These are phyloP conservation scores for Fusarium gaditjirri DNA, from an alignment of 2,329 filamentous ascomycete species.

Conservation along the genomic window DNA sequence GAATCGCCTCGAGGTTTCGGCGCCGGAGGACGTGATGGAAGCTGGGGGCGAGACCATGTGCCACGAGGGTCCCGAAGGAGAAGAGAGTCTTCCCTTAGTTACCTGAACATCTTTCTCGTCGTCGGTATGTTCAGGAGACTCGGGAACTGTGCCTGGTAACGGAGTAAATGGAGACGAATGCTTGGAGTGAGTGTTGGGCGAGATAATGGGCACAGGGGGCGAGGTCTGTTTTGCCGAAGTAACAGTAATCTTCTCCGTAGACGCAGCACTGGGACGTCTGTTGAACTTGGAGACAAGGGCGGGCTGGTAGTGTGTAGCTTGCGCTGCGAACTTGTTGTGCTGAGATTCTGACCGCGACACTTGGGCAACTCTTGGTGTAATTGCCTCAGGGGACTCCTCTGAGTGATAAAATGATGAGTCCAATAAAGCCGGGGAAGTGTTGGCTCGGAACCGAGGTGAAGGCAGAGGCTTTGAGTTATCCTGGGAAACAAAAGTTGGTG, in stretches of 20 bases:
- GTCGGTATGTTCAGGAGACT: conserved; percentile 52
- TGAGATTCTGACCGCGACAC: conserved; percentile 12
- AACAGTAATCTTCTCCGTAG: conserved; percentile 15
- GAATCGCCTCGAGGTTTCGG: conserved; percentile 18
- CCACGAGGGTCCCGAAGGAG: conserved; percentile 58
- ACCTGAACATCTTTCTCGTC: conserved; percentile 43
- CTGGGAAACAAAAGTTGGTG: conserved; percentile 52
- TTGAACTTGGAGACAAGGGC: conserved; percentile 42
- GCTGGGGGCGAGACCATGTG: conserved; percentile 58
- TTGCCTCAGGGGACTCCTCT: conserved; percentile 1
- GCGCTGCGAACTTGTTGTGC: conserved; percentile 7
- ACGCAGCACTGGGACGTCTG: conserved; percentile 35
- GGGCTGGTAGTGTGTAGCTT: conserved; percentile 14
- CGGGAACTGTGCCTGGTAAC: conserved; percentile 49
- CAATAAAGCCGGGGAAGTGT: conserved; percentile 64
- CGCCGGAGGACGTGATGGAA: conserved; percentile 43
- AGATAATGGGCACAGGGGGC: conserved; percentile 16
- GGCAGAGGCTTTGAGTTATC: conserved; percentile 41
- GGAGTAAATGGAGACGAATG: conserved; percentile 37
- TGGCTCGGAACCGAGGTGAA: conserved; percentile 59
- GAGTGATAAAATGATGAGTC: conserved; percentile 52
- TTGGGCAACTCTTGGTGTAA: conserved; percentile 28
- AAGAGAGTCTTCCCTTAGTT: conserved; percentile 48
- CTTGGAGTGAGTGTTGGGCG: conserved; percentile 16
- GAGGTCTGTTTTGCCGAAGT: conserved; percentile 16